These are phyloP conservation scores for Withania somnifera DNA, from an alignment of 305 asterid genomes.

Conservation along the genomic window DNA sequence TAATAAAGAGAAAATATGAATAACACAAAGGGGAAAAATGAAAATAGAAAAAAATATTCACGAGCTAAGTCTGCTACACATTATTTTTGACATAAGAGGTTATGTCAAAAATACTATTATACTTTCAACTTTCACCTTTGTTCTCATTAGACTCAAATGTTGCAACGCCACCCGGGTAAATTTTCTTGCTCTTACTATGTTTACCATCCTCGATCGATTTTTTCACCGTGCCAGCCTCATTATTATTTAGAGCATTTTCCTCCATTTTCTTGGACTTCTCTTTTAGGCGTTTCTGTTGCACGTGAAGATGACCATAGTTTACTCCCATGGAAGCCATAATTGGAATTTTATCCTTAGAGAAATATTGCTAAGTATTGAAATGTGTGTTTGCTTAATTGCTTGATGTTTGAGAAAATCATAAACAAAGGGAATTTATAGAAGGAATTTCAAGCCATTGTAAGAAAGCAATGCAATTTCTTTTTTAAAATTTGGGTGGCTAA, in stretches of 20 bases:
- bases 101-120: background rate
- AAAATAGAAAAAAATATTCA: background rate
- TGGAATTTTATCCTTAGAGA: too few relatives aligned
- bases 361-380: too few relatives aligned
- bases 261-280: constrained; percentile 13
- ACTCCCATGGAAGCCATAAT: too few relatives aligned
- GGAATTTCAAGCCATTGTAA: background rate
- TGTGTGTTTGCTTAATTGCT: too few relatives aligned
- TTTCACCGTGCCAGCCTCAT: background rate
- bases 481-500: background rate
- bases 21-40: background rate
- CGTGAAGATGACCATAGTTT: too few relatives aligned
- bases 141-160: background rate
- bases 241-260: constrained; percentile 1
- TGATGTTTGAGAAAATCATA: background rate
- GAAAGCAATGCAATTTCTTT: background rate
- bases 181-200: constrained; percentile 1
- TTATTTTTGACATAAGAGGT: background rate
- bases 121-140: background rate
- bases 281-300: too few relatives aligned
- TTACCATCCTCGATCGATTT: background rate
- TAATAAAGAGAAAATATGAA: background rate
- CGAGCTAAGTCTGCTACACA: background rate
- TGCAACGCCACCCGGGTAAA: background rate
- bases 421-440: background rate